These are phyloP conservation scores for Botrytis cinerea DNA, from an alignment of 2,329 filamentous ascomycete genomes.

Conservation along the genomic window DNA sequence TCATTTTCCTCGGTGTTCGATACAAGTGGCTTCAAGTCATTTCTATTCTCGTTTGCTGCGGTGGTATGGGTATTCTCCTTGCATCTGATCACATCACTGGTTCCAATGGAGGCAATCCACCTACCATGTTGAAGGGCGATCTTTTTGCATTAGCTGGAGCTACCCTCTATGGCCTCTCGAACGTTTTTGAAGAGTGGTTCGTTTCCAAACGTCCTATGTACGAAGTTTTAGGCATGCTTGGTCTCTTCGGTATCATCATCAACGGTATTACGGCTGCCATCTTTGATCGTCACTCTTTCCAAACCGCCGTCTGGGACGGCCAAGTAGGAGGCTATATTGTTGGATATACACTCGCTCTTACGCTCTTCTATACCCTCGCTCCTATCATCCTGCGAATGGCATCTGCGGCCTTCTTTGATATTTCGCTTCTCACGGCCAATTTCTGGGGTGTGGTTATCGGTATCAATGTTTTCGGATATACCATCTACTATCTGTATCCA, in stretches of 20 bases:
- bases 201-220: constrained; percentile 85
- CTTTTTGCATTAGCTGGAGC: constrained; percentile 88
- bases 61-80: constrained; percentile 83
- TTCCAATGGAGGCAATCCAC: constrained; percentile 64
- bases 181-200: constrained; percentile 93
- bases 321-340: constrained; percentile 77
- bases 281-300: constrained; percentile 79
- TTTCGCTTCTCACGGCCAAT: constrained; percentile 88
- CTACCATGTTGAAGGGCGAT: constrained; percentile 85
- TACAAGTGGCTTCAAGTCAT: constrained; percentile 84
- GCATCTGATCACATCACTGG: constrained; percentile 84
- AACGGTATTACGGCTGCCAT: constrained; percentile 89
- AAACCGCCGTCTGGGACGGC: constrained; percentile 63
- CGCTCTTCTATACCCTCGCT: constrained; percentile 83
- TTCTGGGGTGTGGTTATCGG: constrained; percentile 98
- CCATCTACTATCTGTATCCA: constrained; percentile 88
- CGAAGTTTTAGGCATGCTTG: constrained; percentile 90
- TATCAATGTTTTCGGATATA: constrained; percentile 77
- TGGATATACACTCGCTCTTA: constrained; percentile 85
- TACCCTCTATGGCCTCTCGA: constrained; percentile 86
- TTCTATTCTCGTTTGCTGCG: constrained; percentile 88
- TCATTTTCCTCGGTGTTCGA: constrained; percentile 79
- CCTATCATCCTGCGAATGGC: constrained; percentile 88
- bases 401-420: constrained; percentile 93
- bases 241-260: constrained; percentile 85